phyloP scores from a whole-genome alignment of 805 yeast genomes.

The Saturnispora mendoncae region DNA sequence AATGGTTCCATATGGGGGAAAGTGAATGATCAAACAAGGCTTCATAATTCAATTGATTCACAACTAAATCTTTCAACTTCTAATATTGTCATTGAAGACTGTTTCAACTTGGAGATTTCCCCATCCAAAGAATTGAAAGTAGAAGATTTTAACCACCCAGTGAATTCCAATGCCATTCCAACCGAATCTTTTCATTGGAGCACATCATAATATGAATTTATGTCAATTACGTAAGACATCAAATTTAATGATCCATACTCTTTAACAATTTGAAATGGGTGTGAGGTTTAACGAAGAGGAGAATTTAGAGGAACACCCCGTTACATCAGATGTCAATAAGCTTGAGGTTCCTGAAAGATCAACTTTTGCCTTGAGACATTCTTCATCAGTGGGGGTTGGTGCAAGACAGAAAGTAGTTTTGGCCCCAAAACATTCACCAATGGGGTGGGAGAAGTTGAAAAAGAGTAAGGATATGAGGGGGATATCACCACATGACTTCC shows the following conservation, averaged over 20 bases:
- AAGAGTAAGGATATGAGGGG: slow-evolving; percentile 45
- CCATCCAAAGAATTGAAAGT: slow-evolving; percentile 12
- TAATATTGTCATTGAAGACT: slow-evolving; percentile 21
- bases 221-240: not conserved
- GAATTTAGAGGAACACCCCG: not conserved
- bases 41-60: slow-evolving; percentile 15
- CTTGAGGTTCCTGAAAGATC: slow-evolving; percentile 6
- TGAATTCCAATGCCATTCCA: not conserved
- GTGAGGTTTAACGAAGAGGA: not conserved
- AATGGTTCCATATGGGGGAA: not conserved
- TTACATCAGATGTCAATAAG: not conserved
- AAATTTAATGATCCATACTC: not conserved
- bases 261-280: too few relatives aligned
- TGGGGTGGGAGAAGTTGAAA: slow-evolving; percentile 73
- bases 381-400: slow-evolving; percentile 16
- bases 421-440: slow-evolving; percentile 74
- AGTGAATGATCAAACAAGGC: slow-evolving; percentile 19
- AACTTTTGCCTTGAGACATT: slow-evolving; percentile 15
- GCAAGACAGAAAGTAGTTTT: slow-evolving; percentile 48
- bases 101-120: slow-evolving; percentile 14
- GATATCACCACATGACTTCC: slow-evolving; percentile 38
- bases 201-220: too few relatives aligned
- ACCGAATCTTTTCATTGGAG: slow-evolving; percentile 4
- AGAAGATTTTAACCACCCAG: slow-evolving; percentile 27
- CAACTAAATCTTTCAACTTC: slow-evolving; percentile 11